Base-by-base conservation (phyloP, 805 yeast genomes). In the Candida broadrunensis region DNA sequence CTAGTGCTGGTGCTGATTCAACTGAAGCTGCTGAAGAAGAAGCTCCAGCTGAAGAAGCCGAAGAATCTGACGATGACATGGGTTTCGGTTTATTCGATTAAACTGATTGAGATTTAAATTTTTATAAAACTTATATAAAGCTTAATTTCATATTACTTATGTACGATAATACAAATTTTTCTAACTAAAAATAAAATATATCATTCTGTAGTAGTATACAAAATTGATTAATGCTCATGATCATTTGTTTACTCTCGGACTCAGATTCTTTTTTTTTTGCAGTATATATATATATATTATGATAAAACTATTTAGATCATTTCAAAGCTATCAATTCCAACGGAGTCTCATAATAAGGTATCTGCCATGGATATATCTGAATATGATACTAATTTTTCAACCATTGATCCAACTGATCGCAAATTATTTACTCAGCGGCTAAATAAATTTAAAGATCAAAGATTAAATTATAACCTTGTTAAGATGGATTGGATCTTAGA, bases 71-170 rank as follows among this genome's bases (percentile, higher is more conserved):
- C 56, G 88, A 81, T 61, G 96, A 88, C 81, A 88, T 91, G 97
- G 98, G 97, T 60, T 85, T 90, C 89, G 98, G 97, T 79, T 80
- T 91, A 73, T 91, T 91, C 83, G 99, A 89, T 81, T 91, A 91
- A 80, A 63, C 72, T 25, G 41, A 36, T 36, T 21, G n/a, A 20
- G 17, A 30, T 33, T 23, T 21, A 29, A 19, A 32, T 33, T 33
- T 33, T 13, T 21, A 21, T 34, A 24, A 5, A 17, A 15, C 23
- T 34, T 34, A 21, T 6, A 7, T 21, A 21, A 21, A 21, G 9
- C 24, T 24, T 15, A 34, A n/a, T 29, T 29, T 21, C 11, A 19
- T 29, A 36, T 21, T 13, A 25, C 29, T 25, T 25, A 25, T 25
- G 29, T 25, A 25, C 11, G 14, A 25, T 25, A 25, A 21, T 21